Percentiles rank a stretch among this genome's conserved stretches.
phyloP scores from a whole-genome alignment of 257 asterid genomes.

The Solanum rostratum region DNA sequence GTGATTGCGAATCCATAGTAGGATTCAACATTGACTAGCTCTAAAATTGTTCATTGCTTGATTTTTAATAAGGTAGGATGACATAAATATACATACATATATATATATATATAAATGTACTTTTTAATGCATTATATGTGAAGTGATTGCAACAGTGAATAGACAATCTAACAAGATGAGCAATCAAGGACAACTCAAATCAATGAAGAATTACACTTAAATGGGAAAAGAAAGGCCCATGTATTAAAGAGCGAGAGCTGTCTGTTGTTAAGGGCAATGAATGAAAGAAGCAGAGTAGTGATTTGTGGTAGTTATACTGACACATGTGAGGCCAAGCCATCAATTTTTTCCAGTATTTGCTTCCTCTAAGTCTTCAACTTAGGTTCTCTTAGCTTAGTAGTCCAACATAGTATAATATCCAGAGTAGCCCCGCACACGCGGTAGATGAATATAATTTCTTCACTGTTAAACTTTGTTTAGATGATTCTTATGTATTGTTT shows the following conservation, averaged over 20 bases:
- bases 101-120: neutral
- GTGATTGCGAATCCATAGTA: neutral
- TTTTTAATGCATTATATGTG: neutral
- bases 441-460: too few relatives aligned
- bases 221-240: neutral
- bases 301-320: conserved; percentile 19
- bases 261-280: conserved; percentile 30
- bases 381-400: neutral
- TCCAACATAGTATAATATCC: neutral
- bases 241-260: conserved; percentile 8
- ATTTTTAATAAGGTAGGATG: neutral
- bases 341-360: neutral
- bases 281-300: conserved; percentile 7
- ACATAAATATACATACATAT: neutral
- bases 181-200: neutral
- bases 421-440: neutral
- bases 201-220: neutral
- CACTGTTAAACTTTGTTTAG: too few relatives aligned
- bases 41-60: neutral
- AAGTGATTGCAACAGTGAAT: neutral
- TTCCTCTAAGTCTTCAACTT: neutral
- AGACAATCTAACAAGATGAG: neutral
- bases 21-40: neutral
- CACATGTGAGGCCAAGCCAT: conserved; percentile 6
- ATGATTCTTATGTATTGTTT: too few relatives aligned